These are phyloP conservation scores for Leccinum fibrillosum DNA, from an alignment of 768 basidiomycete genomes.

Conservation along the genomic window DNA sequence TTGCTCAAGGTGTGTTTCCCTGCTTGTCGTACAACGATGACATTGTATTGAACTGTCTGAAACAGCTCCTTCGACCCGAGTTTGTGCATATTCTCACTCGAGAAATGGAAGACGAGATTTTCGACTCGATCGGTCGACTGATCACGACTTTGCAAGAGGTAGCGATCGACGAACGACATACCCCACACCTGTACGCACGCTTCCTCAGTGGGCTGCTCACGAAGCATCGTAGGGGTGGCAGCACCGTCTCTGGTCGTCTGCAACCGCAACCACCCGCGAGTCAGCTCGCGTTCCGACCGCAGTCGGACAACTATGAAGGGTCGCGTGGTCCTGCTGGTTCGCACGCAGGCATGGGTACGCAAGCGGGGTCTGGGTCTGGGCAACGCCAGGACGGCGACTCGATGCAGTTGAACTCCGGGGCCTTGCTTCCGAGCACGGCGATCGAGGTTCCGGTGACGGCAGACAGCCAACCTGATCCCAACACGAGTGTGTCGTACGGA, in stretches of 20 bases:
- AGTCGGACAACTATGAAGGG: conserved; percentile 13
- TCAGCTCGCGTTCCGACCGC: conserved; percentile 22
- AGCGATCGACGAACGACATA: conserved; percentile 79
- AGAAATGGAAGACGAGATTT: conserved; percentile 63
- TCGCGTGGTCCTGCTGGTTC: conserved; percentile 32
- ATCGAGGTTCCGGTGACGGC: neutral
- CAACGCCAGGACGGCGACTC: conserved; percentile 23
- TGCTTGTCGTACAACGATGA: neutral
- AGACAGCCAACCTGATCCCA: conserved; percentile 32
- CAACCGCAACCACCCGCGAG: conserved; percentile 49
- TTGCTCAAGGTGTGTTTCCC: conserved; percentile 59
- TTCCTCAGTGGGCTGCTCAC: conserved; percentile 73
- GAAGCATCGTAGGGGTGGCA: conserved; percentile 65
- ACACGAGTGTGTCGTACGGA: conserved; percentile 37
- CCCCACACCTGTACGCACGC: conserved; percentile 74
- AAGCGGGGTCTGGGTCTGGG: conserved; percentile 11
- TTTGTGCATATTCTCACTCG: conserved; percentile 60
- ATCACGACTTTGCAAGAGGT: conserved; percentile 72
- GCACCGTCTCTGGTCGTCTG: conserved; percentile 47
- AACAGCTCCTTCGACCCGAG: conserved; percentile 68
- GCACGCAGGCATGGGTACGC: conserved; percentile 15
- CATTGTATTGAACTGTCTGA: neutral
- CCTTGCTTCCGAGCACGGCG: neutral
- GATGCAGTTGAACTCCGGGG: conserved; percentile 31
- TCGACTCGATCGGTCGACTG: conserved; percentile 65